These are phyloP conservation scores for Phaffomyces antillensis DNA, from an alignment of 805 yeast species.

Conservation along the genomic window DNA sequence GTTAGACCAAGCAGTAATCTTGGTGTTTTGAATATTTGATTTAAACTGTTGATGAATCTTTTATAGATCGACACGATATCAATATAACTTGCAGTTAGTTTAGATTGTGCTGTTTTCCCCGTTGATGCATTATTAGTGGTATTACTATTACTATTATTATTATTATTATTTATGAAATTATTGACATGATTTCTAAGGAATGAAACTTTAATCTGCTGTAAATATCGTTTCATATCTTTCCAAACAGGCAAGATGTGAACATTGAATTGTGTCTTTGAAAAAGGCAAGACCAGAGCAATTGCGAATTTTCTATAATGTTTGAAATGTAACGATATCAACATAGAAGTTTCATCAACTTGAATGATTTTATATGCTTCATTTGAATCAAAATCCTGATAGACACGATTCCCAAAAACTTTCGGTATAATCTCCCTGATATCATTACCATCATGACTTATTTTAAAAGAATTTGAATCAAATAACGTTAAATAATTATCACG, in stretches of 20 bases:
- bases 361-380: slow-evolving; percentile 10
- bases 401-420: slow-evolving; percentile 33
- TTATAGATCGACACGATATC: slow-evolving; percentile 23
- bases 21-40: slow-evolving; percentile 27
- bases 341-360: slow-evolving; percentile 24
- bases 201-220: slow-evolving; percentile 23
- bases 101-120: background rate
- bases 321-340: slow-evolving; percentile 29
- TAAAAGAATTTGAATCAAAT: slow-evolving; percentile 22
- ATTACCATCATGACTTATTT: slow-evolving; percentile 9
- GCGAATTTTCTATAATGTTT: slow-evolving; percentile 23
- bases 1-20: slow-evolving; percentile 29
- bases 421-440: slow-evolving; percentile 24
- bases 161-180: too few species aligned
- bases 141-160: too few species aligned
- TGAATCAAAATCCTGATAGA: slow-evolving; percentile 23
- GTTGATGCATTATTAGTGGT: background rate
- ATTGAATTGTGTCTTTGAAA: slow-evolving; percentile 20
- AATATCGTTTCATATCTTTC: slow-evolving; percentile 23
- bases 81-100: slow-evolving; percentile 13
- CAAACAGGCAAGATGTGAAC: slow-evolving; percentile 27
- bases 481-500: slow-evolving; percentile 28
- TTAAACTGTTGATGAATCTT: slow-evolving; percentile 25
- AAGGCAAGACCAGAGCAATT: slow-evolving; percentile 26
- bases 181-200: slow-evolving; percentile 18